phyloP scores from a whole-genome alignment of 164 flowering plant genomes.

The Sextonia rubra region DNA sequence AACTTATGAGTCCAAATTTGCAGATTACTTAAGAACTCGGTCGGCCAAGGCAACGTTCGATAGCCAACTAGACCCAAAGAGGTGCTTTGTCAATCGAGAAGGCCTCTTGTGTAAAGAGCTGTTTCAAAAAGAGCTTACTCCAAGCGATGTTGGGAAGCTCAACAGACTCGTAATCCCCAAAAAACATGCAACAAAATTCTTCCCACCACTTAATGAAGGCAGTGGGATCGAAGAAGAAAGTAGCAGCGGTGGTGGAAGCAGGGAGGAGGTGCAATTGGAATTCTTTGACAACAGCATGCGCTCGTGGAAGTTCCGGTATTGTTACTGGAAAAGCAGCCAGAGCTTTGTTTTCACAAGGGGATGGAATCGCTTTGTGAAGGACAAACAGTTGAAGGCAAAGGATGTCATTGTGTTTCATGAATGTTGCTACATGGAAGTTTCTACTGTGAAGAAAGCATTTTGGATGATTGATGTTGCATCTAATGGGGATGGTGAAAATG shows the following conservation, averaged over 20 bases:
- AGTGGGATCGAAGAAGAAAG: slow-evolving; percentile 13
- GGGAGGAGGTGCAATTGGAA: slow-evolving; percentile 30
- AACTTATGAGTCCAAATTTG: slow-evolving; percentile 40
- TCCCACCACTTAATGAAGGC: slow-evolving; percentile 30
- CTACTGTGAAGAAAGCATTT: slow-evolving; percentile 6
- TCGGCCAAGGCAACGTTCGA: slow-evolving; percentile 3
- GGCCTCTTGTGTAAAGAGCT: slow-evolving; percentile 30
- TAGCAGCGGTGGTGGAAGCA: slow-evolving; percentile 4
- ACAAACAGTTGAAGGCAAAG: slow-evolving; percentile 43
- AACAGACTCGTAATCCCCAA: slow-evolving; percentile 84
- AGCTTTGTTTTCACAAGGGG: slow-evolving; percentile 79
- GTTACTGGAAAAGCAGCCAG: slow-evolving; percentile 86
- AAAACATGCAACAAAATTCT: slow-evolving; percentile 55
- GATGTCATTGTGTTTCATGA: slow-evolving; percentile 45
- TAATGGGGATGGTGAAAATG: background rate
- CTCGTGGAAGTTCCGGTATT: slow-evolving; percentile 69
- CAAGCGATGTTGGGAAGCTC: slow-evolving; percentile 87
- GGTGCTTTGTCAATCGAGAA: slow-evolving; percentile 1
- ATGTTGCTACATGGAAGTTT: slow-evolving; percentile 21
- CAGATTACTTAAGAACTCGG: slow-evolving; percentile 22
- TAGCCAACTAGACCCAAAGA: background rate
- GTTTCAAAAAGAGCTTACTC: slow-evolving; percentile 83
- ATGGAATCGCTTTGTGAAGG: slow-evolving; percentile 72
- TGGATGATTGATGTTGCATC: slow-evolving; percentile 25
- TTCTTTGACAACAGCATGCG: slow-evolving; percentile 46